Evolutionary conservation across 305 asterid species (phyloP), one percentile per base, ranked within the genome.

Genomic region (Fraxinus angustifolia): DNA sequence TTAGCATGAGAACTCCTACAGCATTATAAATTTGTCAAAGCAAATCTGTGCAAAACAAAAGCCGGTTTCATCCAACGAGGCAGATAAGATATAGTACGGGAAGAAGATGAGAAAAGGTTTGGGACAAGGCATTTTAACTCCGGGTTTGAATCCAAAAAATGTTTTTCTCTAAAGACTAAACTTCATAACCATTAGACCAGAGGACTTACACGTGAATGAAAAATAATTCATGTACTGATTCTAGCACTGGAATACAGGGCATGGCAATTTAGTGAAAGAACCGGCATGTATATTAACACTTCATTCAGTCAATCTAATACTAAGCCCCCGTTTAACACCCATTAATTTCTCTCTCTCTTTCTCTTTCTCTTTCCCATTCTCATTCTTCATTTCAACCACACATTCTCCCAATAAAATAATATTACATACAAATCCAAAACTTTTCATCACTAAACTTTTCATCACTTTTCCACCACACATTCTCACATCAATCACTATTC

Each of bases 241-340:
- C 23, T 11, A 73, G 42, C 78, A 53, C 16, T 48, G 34, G 40
- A 17, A 38, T 33, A 70, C 80, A 81, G 70, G 31, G 70, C 31
- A 21, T 60, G 70, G 16, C 31, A 60, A 60, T 60, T 19, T 8
- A 60, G 33, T 8, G 31, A 23, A 60, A 60, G 71, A 60, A 60
- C 33, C 71, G 8, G 73, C 19, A 81, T 12, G 34, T 3, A 53
- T 34, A 28, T 76, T 53, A 56, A n/a, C 19, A 8, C 72, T 62
- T 21, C 72, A 62, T 65, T 62, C 68, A 6, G 50, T 35, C 34
- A n/a, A 79, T 76, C 56, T 78, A 12, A 80, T 68, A 23, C n/a
- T 48, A n/a, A n/a, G n/a, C n/a, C n/a, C n/a, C n/a, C n/a, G n/a
- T n/a, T n/a, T n/a, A n/a, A n/a, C n/a, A n/a, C n/a, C n/a, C n/a